Conservation (phyloP, 2,329 filamentous ascomycete species). For the Fusarium hainanense region DNA sequence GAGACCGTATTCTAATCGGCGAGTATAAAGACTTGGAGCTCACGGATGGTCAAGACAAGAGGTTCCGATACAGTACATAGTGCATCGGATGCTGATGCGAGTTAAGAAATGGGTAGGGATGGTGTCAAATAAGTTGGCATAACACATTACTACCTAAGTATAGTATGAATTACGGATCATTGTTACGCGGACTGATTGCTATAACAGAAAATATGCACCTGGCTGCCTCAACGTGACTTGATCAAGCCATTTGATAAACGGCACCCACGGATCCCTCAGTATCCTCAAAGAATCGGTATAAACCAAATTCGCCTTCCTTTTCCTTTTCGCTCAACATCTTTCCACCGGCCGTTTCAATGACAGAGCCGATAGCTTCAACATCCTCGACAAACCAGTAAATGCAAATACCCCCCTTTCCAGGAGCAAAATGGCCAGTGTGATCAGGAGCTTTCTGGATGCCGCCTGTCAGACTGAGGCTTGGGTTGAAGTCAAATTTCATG, state of each 20-base stretch:
- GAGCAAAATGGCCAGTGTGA: conserved; percentile 35
- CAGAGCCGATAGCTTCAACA: conserved; percentile 40
- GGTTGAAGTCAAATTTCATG: conserved; percentile 48
- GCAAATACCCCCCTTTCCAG: conserved; percentile 45
- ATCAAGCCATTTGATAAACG: conserved; percentile 46
- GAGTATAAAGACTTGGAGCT: conserved; percentile 35
- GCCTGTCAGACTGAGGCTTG: conserved; percentile 44
- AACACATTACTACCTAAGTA: background rate
- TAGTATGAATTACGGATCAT: background rate
- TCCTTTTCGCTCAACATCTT: conserved; percentile 46
- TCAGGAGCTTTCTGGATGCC: conserved; percentile 47
- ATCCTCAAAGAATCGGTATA: conserved; percentile 49
- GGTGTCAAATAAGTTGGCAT: background rate
- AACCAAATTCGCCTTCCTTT: conserved; percentile 44
- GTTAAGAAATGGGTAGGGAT: background rate
- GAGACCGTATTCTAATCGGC: conserved; percentile 10
- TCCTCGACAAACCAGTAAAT: conserved; percentile 49
- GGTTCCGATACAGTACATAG: conserved; percentile 42
- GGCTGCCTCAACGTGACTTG: background rate
- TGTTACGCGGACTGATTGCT: background rate
- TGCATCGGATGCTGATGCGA: background rate
- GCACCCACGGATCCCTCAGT: conserved; percentile 48
- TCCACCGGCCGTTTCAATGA: conserved; percentile 46
- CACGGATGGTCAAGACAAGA: conserved; percentile 42
- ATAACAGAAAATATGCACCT: background rate